Base-by-base conservation (phyloP, 2,329 filamentous ascomycete genomes). In the Fusarium sororula region DNA sequence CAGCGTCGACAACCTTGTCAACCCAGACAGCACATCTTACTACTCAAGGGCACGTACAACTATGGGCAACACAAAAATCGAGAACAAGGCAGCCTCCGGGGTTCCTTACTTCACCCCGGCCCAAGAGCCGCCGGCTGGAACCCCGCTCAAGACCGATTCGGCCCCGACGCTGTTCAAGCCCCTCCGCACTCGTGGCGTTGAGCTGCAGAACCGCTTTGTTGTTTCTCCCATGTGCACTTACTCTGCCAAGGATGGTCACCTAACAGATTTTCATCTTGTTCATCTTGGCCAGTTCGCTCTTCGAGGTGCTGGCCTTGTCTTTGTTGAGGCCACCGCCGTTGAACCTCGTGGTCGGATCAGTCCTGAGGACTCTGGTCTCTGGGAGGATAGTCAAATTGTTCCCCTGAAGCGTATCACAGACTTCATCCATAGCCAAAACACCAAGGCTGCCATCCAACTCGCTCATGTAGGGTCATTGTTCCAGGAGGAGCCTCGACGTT, bases 371-470 rank as follows among this genome's bases (percentile, higher is more conserved):
- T 84, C 85, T 18, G 94, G 95, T 2, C 84, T 98, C 13, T 98
- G 95, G 95, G 87, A 92, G 71, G 95, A 98, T 81, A 90, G 88
- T 39, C 95, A 98, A 81, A 92, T 95, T 68, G 91, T 88, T 72
- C 91, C 91, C 0, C 84, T 97, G 66, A 89, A 87, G 79, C 88
- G 89, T 67, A 88, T 96, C 51, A 89, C 91, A 41, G 93, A 97
- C 70, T 97, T 95, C 72, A 90, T 92, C 6, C 94, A 97, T 84
- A 90, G 89, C 32, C 95, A 97, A 82, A 88, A 87, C 79, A 91
- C 94, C 78, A 90, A 93, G 73, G 90, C 94, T 59, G 94, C 89
- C 58, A 91, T 97, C 70, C 95, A 98, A 84, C 87, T 97, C 9
- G 93, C 85, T 3, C 95, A 98, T 78, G 94, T 70, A 50, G 22